These are phyloP conservation scores for Jacaranda mimosifolia DNA, from an alignment of 257 asterid species.

Conservation along the genomic window DNA sequence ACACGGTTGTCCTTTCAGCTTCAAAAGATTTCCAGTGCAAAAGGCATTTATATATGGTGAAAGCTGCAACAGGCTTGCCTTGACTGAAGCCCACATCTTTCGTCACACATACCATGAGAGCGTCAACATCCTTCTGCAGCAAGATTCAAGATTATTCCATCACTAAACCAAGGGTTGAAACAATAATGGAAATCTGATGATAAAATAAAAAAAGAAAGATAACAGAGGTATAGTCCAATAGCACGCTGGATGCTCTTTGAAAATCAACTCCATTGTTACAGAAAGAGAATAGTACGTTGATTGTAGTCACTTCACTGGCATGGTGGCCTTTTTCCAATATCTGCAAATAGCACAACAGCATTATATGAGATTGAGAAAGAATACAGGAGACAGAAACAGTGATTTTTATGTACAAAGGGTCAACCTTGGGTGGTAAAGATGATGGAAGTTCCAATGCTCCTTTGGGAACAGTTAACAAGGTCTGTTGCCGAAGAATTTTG, in stretches of 20 bases:
- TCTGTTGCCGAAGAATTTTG: conserved; percentile 87
- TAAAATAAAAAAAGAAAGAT: not conserved
- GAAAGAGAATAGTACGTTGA: conserved; percentile 56
- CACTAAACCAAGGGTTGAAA: conserved; percentile 26
- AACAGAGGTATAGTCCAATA: conserved; percentile 27
- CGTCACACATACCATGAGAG: conserved; percentile 85
- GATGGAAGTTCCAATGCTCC: conserved; percentile 58
- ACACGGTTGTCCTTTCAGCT: conserved; percentile 98
- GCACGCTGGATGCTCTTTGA: conserved; percentile 26
- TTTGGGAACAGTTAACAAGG: conserved; percentile 66
- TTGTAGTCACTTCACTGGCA: conserved; percentile 55
- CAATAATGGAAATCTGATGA: conserved; percentile 14
- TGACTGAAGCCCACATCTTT: conserved; percentile 97
- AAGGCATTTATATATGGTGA: conserved; percentile 96
- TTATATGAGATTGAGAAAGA: conserved; percentile 34
- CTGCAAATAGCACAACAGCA: conserved; percentile 53
- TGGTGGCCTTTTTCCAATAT: conserved; percentile 85
- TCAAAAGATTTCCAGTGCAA: conserved; percentile 98
- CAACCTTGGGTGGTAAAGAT: conserved; percentile 58
- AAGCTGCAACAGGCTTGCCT: conserved; percentile 98
- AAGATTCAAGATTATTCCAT: conserved; percentile 21
- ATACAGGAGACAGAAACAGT: conserved; percentile 7
- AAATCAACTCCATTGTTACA: not conserved
- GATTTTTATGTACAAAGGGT: conserved; percentile 27
- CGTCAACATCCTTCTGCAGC: conserved; percentile 95